Evolutionary conservation across 108 stramenopile species (phyloP), one percentile per base, ranked within the genome.

Genomic region (Nitzschia sp.): DNA sequence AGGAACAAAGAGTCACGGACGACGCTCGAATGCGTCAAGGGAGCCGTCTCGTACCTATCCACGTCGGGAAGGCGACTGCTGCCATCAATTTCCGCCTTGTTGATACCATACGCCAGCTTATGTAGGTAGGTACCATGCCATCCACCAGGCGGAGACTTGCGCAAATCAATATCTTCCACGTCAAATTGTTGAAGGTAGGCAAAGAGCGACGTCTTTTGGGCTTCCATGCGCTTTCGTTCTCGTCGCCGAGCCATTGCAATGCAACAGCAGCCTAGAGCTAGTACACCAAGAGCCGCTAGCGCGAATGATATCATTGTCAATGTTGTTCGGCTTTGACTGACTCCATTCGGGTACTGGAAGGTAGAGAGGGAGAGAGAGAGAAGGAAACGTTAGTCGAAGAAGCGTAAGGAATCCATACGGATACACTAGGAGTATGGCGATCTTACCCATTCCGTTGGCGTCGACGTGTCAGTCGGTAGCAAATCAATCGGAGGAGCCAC

Each of bases 41-140:
- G 74, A n/a, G 64, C 31, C 4, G 30, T 34, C 34, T 68, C 66
- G 56, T 50, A 35, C 15, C 31, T 9, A 22, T 69, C 33, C 4
- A 23, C 13, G 11, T 33, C 45, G 11, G 30, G 31, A 25, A 23
- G 45, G 8, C 22, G 23, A 19, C 52, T 36, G 8, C 50, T 19
- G 4, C 21, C 36, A 2, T 4, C 0, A 0, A 16, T 45, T 3
- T 63, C 75, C 28, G 75, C 68, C 22, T 50, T 62, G 45, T 79
- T 79, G 45, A 73, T 55, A 22, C 81, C 81, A 25, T 77, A 71
- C 2, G 81, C 72, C 26, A 82, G 61, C 35, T 71, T 72, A 59
- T 80, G 77, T 36, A 69, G 44, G 52, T 85, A 85, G 13, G 76
- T 82, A 19, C 80, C 80, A 57, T 85, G 84, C 78, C 79, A 85